Conservation (phyloP, 768 basidiomycete genomes). For the Leucocoprinus sp. region DNA sequence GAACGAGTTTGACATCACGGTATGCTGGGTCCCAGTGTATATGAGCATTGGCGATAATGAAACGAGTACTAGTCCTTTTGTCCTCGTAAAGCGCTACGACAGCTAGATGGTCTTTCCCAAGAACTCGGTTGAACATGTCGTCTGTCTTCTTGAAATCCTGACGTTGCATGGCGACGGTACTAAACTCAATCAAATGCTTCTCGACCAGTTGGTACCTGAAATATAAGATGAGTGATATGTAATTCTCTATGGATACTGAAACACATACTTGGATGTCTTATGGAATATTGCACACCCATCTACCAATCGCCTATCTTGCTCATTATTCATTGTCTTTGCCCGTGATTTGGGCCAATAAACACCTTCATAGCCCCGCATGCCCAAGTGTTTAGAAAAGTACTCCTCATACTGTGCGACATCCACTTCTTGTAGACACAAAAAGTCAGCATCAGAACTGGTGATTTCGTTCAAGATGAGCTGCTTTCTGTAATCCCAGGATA, state of each 20-base stretch:
- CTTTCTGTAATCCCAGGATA: conserved; percentile 92
- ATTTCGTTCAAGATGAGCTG: conserved; percentile 83
- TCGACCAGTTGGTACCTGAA: conserved; percentile 86
- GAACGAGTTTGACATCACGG: conserved; percentile 96
- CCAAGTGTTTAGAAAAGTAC: conserved; percentile 71
- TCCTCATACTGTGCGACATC: conserved; percentile 90
- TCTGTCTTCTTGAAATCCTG: conserved; percentile 95
- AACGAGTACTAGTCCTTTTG: conserved; percentile 74
- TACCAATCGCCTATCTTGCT: conserved; percentile 76
- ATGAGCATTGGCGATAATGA: conserved; percentile 87
- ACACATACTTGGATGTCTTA: conserved; percentile 75
- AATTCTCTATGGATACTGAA: conserved; percentile 8
- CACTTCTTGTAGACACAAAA: conserved; percentile 93
- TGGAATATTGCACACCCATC: conserved; percentile 98
- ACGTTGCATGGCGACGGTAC: conserved; percentile 84
- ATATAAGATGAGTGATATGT: conserved; percentile 12
- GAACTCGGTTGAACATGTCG: conserved; percentile 98
- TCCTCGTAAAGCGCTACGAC: conserved; percentile 84
- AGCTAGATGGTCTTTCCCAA: conserved; percentile 91
- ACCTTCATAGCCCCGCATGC: conserved; percentile 78
- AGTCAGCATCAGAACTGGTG: conserved; percentile 72
- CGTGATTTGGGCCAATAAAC: conserved; percentile 88
- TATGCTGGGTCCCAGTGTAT: conserved; percentile 90
- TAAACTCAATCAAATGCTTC: conserved; percentile 90
- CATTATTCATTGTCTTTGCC: conserved; percentile 80